Evolutionary conservation across 2,329 filamentous ascomycete genomes (phyloP), one percentile per base, ranked within the genome.

Genomic region (Calonectria fujianensis): DNA sequence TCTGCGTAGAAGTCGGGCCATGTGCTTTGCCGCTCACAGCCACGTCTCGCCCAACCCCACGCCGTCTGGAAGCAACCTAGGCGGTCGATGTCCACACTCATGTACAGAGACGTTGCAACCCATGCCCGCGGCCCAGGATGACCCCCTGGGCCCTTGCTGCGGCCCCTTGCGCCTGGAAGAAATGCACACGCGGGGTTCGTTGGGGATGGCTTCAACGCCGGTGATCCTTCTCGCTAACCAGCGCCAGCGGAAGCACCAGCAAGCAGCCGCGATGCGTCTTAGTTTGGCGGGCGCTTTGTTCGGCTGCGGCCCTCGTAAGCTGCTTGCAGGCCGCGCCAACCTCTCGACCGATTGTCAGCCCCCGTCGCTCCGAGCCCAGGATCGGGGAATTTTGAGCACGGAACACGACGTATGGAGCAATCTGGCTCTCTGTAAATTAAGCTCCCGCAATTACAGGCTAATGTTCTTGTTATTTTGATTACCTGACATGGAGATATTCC

Each of bases 371-470:
- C 48, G 18, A 37, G 32, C 24, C 50, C 50, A 41, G 27, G 35
- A 37, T 48, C 48, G 59, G 50, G 51, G n/a, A 18, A 18, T 61
- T 69, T 59, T 48, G 39, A 41, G 50, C 27, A 41, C 39, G 37
- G 61, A 35, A 31, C 13, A 41, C 50, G 51, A 35, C 61, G 35
- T 45, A 64, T 48, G 37, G 61, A 48, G 37, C 61, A 64, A 48
- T 32, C 27, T 31, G 29, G 27, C n/a, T 41, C 24, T 32, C 35
- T 65, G 61, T 11, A 65, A 63, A 73, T 73, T 72, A 73, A 73
- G 52, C 65, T 79, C 73, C 78, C 77, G 75, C 76, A 50, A 24
- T 73, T 77, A 64, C 78, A 78, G 74, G 24, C 57, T 63, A 63
- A 63, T 63, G 37, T 63, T 75, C 67, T 54, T 51, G 37, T 32